Evolutionary conservation across 495 filamentous ascomycete species (phyloP).

Genomic region (Clavariopsis aquatica): DNA sequence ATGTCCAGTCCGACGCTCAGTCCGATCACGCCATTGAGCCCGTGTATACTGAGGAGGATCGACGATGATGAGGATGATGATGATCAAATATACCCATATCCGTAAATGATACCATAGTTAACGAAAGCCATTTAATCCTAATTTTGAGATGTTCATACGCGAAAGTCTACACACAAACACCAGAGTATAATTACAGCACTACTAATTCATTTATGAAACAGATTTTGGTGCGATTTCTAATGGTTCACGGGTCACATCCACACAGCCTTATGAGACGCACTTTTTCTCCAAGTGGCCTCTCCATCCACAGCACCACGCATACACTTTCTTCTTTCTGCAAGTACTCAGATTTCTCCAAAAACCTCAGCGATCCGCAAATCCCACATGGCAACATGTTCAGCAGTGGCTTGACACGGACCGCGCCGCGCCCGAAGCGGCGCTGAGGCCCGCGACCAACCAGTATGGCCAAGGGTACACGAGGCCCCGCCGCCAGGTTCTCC

Average conservation of each 20-base stretch:
- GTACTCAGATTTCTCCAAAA: background rate
- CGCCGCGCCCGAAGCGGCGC: slow-evolving; percentile 20
- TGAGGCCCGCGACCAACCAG: slow-evolving; percentile 20
- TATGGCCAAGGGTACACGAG: background rate
- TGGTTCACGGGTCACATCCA: no score
- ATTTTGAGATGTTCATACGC: background rate
- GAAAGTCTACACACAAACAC: background rate
- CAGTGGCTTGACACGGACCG: slow-evolving; percentile 23
- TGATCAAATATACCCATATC: slow-evolving; percentile 34
- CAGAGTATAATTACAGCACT: background rate
- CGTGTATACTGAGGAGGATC: slow-evolving; percentile 25
- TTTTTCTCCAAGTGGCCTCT: background rate
- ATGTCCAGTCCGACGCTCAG: slow-evolving; percentile 31
- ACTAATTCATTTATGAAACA: background rate
- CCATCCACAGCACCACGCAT: background rate
- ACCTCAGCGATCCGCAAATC: background rate
- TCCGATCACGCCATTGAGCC: slow-evolving; percentile 31
- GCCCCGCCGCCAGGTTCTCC: slow-evolving; percentile 8
- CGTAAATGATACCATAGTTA: slow-evolving; percentile 21
- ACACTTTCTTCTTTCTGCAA: background rate
- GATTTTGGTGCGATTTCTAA: background rate
- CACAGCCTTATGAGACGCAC: background rate
- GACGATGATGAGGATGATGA: slow-evolving; percentile 34
- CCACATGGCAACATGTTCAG: slow-evolving; percentile 19
- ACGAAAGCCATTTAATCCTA: slow-evolving; percentile 24